Base-by-base conservation (phyloP, 2,329 filamentous ascomycete species). In the Penicillium sp. region DNA sequence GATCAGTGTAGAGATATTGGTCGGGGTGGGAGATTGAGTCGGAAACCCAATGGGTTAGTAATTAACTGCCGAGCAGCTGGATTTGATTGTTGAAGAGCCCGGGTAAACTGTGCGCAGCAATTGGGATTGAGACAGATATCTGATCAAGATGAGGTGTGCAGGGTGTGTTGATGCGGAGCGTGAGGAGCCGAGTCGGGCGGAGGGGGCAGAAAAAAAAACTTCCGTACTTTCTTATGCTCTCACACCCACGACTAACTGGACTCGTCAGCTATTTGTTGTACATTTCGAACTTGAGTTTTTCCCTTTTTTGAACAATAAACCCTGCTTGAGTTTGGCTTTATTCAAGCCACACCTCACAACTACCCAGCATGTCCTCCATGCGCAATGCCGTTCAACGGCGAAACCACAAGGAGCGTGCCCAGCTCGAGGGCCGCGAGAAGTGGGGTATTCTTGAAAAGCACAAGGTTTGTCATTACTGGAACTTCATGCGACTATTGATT, bases 361-460 rank as follows among this genome's bases (percentile, higher is more conserved):
- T 44, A 43, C 21, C 14, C 62, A 71, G 57, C 65, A 85, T 85
- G 83, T 85, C 83, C 25, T 83, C 83, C 37, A 79, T 85, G 74
- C 81, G 83, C 65, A 85, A 85, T 69, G 81, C 82, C 72, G 85
- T 93, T 60, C 86, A 92, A 67, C 86, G 91, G 77, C 91, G 92
- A 71, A 89, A 92, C 66, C 93, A 98, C 77, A 86, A 88, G 67
- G 95, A 98, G 82, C 89, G 95, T 68, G 90, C 91, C 35, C 95
- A 98, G 75, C 90, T 93, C 42, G 77, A 86, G 62, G 90, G 93
- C 72, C 91, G 95, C 53, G 81, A 88, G 64, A 91, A 91, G 80
- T 92, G 92, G 78, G 95, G 95, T 63, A 85, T 98, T 23, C 87
- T 98, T 60, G 95, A 98, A 76, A 98, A 99, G 80, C 90, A 95